A percentile compares a stretch with the other conserved stretches of the same genome.
Evolutionary conservation across 345 rosid genomes (phyloP).

Genomic region (Eucalyptus caleyi): DNA sequence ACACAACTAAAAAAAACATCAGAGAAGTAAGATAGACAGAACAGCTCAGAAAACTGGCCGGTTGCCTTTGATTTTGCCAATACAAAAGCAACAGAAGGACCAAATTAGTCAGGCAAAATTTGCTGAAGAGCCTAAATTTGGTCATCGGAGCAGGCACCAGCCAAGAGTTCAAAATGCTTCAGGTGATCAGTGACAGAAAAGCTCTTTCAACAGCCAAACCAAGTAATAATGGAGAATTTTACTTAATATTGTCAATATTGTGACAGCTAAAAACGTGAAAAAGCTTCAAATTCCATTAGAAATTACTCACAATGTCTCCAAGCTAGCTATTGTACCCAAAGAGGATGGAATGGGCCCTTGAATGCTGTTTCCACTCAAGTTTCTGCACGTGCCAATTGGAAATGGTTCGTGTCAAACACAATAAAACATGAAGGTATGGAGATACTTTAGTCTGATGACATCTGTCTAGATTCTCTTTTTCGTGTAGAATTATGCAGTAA

Average conservation of each 20-base stretch:
- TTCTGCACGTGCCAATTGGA: slow-evolving; percentile 28
- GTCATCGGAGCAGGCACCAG: background rate
- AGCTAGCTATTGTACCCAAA: slow-evolving; percentile 48
- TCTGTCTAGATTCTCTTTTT: background rate
- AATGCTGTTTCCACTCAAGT: slow-evolving; percentile 72
- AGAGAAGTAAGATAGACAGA: background rate
- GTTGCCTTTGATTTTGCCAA: background rate
- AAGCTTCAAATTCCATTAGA: background rate
- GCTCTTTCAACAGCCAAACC: background rate
- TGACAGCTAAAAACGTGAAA: background rate
- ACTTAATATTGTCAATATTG: background rate
- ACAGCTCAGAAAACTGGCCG: background rate
- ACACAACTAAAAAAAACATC: background rate
- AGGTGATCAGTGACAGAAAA: background rate
- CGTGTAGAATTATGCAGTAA: background rate
- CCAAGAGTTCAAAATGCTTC: background rate
- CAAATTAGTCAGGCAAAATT: background rate
- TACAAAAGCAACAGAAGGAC: background rate
- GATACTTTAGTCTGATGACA: background rate
- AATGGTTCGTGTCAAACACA: background rate
- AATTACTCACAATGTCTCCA: slow-evolving; percentile 63
- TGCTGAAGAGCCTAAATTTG: background rate
- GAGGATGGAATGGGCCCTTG: slow-evolving; percentile 64
- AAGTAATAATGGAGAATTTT: background rate
- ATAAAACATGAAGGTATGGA: background rate